Evolutionary conservation across 2,329 filamentous ascomycete genomes (phyloP).

Genomic region (Raffaelea albimanens): DNA sequence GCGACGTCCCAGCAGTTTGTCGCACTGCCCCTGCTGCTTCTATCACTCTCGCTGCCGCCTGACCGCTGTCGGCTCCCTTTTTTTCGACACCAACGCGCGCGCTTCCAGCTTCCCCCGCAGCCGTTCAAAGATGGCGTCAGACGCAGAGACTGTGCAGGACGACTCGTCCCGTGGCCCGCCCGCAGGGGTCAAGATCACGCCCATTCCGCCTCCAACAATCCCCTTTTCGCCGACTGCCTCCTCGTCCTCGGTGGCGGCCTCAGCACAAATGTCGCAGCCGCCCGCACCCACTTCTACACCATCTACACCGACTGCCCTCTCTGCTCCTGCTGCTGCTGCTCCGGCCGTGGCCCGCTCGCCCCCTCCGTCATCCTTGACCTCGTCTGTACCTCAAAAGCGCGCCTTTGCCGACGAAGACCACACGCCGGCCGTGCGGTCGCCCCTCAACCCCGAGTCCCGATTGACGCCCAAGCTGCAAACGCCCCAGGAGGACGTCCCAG

Average conservation of each 20-base stretch:
- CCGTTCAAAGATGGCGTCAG: constrained; percentile 4
- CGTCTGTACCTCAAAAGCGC: constrained; percentile 56
- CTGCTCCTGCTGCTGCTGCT: background rate
- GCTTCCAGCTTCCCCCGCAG: background rate
- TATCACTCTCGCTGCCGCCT: no score
- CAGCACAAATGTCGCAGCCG: background rate
- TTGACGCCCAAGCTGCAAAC: constrained; percentile 24
- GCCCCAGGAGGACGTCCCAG: constrained; percentile 18
- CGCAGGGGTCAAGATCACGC: constrained; percentile 10
- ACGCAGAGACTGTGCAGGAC: constrained; percentile 2
- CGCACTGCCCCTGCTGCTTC: no score
- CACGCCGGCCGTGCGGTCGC: constrained; percentile 61
- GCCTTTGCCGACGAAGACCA: constrained; percentile 56
- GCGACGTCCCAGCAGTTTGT: no score
- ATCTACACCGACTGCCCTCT: constrained; percentile 8
- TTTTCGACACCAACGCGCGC: no score
- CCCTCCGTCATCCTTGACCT: constrained; percentile 23
- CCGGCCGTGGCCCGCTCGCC: constrained; percentile 8
- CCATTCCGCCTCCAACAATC: constrained; percentile 13
- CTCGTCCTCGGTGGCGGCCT: background rate
- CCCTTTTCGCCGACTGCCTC: constrained; percentile 2
- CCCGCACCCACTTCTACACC: background rate
- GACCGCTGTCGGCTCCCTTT: no score
- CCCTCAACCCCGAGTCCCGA: constrained; percentile 55
- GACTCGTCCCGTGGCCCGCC: constrained; percentile 1